Evolutionary conservation across 2,329 filamentous ascomycete species (phyloP).

Genomic region (Fusarium mundagurra): DNA sequence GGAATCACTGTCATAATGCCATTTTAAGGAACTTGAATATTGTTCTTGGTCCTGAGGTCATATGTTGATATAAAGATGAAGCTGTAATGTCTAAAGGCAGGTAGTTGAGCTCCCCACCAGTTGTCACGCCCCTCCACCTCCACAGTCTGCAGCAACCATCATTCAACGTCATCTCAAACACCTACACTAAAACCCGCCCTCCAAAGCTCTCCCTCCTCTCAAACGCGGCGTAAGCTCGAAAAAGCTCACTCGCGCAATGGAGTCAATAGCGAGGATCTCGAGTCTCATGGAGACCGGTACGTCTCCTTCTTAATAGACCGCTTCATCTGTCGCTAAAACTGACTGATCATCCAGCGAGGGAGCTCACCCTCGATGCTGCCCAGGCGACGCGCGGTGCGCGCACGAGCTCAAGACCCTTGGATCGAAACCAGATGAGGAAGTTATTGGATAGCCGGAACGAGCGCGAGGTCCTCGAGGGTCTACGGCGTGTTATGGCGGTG

Average conservation of each 20-base stretch:
- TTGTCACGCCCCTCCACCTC: constrained; percentile 37
- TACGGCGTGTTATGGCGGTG: constrained; percentile 90
- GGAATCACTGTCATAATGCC: neutral
- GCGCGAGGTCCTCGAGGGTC: constrained; percentile 88
- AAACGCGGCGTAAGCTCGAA: constrained; percentile 20
- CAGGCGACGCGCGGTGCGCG: constrained; percentile 80
- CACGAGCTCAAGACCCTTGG: constrained; percentile 71
- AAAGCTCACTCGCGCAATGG: constrained; percentile 68
- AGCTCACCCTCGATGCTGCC: constrained; percentile 96
- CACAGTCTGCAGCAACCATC: constrained; percentile 6
- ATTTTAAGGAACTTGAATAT: neutral
- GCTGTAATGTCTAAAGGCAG: neutral
- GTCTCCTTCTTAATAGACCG: constrained; percentile 38
- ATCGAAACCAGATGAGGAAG: constrained; percentile 90
- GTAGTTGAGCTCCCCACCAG: constrained; percentile 7
- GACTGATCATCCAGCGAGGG: constrained; percentile 73
- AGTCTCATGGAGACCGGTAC: constrained; percentile 93
- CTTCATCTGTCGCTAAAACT: constrained; percentile 23
- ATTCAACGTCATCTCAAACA: constrained; percentile 42
- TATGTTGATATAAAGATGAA: neutral
- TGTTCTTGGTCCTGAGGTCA: neutral
- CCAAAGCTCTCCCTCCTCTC: constrained; percentile 9
- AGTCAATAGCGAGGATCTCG: constrained; percentile 94
- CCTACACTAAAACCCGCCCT: constrained; percentile 20
- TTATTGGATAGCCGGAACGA: constrained; percentile 94